A percentile compares a stretch with the other conserved stretches of the same genome.
These are phyloP conservation scores for Fusarium torulosum DNA, from an alignment of 2,329 filamentous ascomycete species.

Conservation along the genomic window DNA sequence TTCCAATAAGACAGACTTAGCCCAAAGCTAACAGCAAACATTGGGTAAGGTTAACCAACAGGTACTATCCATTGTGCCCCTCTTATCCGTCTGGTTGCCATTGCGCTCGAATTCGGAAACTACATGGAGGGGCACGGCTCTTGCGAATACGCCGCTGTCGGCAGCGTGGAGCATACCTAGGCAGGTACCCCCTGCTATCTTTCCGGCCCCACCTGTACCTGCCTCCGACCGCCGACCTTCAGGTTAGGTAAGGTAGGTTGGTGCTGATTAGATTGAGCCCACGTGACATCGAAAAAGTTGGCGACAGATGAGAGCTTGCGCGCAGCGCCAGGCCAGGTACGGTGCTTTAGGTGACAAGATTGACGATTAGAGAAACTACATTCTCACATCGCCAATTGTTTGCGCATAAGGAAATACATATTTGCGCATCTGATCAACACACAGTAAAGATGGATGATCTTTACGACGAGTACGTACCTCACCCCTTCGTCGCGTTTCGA, in stretches of 20 bases:
- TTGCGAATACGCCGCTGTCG: conserved; percentile 46
- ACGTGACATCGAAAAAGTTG: conserved; percentile 51
- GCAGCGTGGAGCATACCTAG: conserved; percentile 27
- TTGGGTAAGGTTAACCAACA: conserved; percentile 5
- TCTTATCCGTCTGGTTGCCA: conserved; percentile 18
- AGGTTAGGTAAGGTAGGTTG: not conserved
- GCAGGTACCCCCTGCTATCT: conserved; percentile 18
- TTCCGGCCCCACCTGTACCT: conserved; percentile 43
- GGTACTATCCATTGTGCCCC: conserved; percentile 22
- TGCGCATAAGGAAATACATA: conserved; percentile 29
- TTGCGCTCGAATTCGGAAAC: conserved; percentile 37
- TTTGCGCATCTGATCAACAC: conserved; percentile 26
- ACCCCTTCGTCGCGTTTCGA: conserved; percentile 8
- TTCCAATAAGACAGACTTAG: conserved; percentile 21
- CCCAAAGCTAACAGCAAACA: conserved; percentile 15
- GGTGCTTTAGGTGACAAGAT: conserved; percentile 38
- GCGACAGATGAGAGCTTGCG: conserved; percentile 38
- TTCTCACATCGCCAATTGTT: conserved; percentile 35
- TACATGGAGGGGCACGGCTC: conserved; percentile 45
- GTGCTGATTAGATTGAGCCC: conserved; percentile 21
- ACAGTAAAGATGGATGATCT: conserved; percentile 83
- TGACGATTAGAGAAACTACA: conserved; percentile 40
- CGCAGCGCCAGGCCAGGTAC: conserved; percentile 37
- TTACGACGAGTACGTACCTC: conserved; percentile 82
- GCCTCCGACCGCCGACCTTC: conserved; percentile 2